Evolutionary conservation across 768 basidiomycete species (phyloP).

Genomic region (Rhodotorula kratochvilovae): DNA sequence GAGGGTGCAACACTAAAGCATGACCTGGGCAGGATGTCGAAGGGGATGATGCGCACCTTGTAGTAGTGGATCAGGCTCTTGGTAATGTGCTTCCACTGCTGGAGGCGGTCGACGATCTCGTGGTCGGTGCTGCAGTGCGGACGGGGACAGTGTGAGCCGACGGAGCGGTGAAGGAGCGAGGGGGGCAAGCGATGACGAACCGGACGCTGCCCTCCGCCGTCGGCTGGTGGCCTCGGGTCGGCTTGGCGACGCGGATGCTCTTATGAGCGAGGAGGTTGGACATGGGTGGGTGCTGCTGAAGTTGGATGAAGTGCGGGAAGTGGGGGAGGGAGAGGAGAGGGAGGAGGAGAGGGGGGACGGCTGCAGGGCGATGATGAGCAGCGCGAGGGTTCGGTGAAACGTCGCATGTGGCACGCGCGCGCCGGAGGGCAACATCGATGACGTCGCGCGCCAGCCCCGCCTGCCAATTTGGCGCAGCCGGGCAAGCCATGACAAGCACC

Average conservation of each 20-base stretch:
- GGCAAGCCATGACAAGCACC: no score
- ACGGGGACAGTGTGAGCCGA: neutral
- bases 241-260: constrained; percentile 26
- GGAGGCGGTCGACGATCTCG: constrained; percentile 32
- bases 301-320: neutral
- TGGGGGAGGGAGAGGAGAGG: neutral
- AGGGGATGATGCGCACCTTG: constrained; percentile 24
- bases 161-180: neutral
- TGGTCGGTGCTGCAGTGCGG: constrained; percentile 21
- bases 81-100: constrained; percentile 37
- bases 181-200: constrained; percentile 14
- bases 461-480: no score
- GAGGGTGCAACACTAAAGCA: neutral
- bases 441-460: no score
- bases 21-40: neutral
- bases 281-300: neutral
- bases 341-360: neutral
- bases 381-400: neutral
- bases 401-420: neutral
- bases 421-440: neutral
- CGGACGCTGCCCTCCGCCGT: constrained; percentile 14
- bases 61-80: constrained; percentile 37
- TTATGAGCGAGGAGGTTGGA: constrained; percentile 32
- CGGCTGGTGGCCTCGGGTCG: constrained; percentile 34
- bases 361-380: neutral